Conservation (phyloP, 2,329 filamentous ascomycete genomes). For the Corynespora cassiicola region DNA sequence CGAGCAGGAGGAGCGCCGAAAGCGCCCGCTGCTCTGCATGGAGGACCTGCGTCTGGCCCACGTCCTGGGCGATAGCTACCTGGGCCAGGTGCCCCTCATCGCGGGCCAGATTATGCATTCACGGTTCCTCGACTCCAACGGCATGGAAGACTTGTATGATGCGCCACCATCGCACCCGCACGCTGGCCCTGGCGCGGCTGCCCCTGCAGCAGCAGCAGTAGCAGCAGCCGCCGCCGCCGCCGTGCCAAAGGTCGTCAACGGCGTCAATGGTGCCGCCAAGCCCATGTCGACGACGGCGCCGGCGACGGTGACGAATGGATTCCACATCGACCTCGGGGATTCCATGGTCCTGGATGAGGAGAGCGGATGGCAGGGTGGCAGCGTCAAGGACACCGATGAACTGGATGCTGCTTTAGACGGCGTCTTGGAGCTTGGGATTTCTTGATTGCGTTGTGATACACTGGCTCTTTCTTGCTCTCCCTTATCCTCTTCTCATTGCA, state of each 20-base stretch:
- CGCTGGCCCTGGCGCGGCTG: neutral
- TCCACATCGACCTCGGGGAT: constrained; percentile 32
- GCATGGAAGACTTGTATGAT: constrained; percentile 32
- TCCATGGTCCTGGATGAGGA: constrained; percentile 45
- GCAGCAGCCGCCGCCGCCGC: constrained; percentile 11
- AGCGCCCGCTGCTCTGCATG: constrained; percentile 75
- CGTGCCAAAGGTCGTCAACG: constrained; percentile 16
- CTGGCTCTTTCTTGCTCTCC: no score
- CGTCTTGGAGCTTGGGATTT: constrained; percentile 37
- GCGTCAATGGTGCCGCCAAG: constrained; percentile 12
- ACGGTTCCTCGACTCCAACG: constrained; percentile 67
- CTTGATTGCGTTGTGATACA: no score
- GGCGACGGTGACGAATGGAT: constrained; percentile 17
- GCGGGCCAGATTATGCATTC: constrained; percentile 70
- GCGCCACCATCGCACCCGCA: neutral
- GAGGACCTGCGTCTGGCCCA: constrained; percentile 79
- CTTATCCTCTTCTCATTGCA: no score
- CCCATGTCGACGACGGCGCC: constrained; percentile 12
- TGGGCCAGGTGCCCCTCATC: constrained; percentile 79
- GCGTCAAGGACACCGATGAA: constrained; percentile 32
- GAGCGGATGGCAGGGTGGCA: constrained; percentile 47
- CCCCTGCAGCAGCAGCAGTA: constrained; percentile 2
- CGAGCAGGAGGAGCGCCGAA: constrained; percentile 77
- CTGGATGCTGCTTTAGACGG: constrained; percentile 49
- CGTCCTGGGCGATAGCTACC: constrained; percentile 75